Percentiles rank a stretch among this genome's conserved stretches.
Conservation (phyloP, 495 filamentous ascomycete genomes). For the Ascobolus immersus region DNA sequence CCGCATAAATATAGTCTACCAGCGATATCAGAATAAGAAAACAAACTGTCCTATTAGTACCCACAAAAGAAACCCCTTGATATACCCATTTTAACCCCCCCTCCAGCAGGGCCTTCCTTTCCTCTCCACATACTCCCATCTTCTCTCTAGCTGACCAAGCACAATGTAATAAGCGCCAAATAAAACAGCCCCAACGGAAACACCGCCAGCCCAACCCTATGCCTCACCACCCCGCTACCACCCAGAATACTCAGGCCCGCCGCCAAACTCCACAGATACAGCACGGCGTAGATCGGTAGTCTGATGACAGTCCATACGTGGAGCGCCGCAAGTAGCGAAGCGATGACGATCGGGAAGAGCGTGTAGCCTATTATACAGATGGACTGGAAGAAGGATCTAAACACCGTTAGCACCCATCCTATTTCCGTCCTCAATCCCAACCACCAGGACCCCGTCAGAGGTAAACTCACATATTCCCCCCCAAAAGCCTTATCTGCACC, state of each 20-base stretch:
- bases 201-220: slow-evolving; percentile 81
- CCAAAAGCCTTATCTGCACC: slow-evolving; percentile 90
- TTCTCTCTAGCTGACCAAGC: slow-evolving; percentile 62
- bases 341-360: slow-evolving; percentile 91
- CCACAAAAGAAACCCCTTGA: too few relatives aligned
- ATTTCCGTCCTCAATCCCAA: slow-evolving; percentile 1
- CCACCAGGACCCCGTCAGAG: background rate
- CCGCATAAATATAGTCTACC: too few relatives aligned
- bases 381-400: slow-evolving; percentile 86
- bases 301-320: slow-evolving; percentile 47
- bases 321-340: slow-evolving; percentile 64
- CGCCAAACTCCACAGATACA: slow-evolving; percentile 76
- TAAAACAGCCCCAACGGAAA: slow-evolving; percentile 96
- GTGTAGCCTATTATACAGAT: slow-evolving; percentile 97
- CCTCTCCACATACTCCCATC: background rate
- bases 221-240: slow-evolving; percentile 80
- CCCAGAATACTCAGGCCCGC: slow-evolving; percentile 89
- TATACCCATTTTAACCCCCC: background rate
- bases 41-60: too few relatives aligned
- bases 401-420: slow-evolving; percentile 3
- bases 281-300: slow-evolving; percentile 68
- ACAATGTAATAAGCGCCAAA: slow-evolving; percentile 70
- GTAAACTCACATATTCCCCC: slow-evolving; percentile 73
- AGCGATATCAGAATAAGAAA: too few relatives aligned
- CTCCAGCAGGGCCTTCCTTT: background rate